Base-by-base conservation (phyloP, 2,329 filamentous ascomycete genomes). In the Fusarium sororula region DNA sequence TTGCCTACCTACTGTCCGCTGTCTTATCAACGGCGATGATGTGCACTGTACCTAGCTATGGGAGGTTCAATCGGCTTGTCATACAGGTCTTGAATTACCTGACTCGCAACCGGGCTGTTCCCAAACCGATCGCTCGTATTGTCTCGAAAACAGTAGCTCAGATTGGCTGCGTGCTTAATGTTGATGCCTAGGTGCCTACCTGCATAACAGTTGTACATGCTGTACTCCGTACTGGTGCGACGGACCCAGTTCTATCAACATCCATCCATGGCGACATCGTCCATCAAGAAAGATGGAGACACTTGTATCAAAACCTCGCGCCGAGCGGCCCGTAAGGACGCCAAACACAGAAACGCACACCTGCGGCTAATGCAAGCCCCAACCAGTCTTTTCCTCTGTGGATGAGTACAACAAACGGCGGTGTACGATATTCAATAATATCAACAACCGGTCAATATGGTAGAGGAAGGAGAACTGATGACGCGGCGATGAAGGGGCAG, bases 301-400 rank as follows among this genome's bases (percentile, higher is more conserved):
- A 42, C 62, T 67, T 74, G 45, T 61, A 73, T 68, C 50, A 50
- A 77, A 74, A 70, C 53, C 67, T 72, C 60, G 47, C 55, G 53
- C 71, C 66, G 73, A 63, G 68, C 71, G 68, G 68, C 63, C 62
- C 66, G 75, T 58, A 50, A 61, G 69, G 57, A 30, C 66, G 66
- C 73, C 68, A 75, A 59, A 59, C 50, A 51, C 54, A 45, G 50
- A 73, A 65, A 53, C 61, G 73, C 57, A 53, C 69, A 56, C 58
- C 44, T 63, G 54, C 70, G 54, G 55, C 72, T 78, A 78, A 75
- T 77, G 76, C 74, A 78, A 74, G 75, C 66, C 68, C 45, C 45
- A 48, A 42, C 44, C 69, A 71, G 54, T 54, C 54, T n/a, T 63
- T 41, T 32, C 68, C 45, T 63, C n/a, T 32, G 41, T 30, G 44